phyloP scores from a whole-genome alignment of 2,329 filamentous ascomycete genomes.

The Arachnopeziza araneosa region DNA sequence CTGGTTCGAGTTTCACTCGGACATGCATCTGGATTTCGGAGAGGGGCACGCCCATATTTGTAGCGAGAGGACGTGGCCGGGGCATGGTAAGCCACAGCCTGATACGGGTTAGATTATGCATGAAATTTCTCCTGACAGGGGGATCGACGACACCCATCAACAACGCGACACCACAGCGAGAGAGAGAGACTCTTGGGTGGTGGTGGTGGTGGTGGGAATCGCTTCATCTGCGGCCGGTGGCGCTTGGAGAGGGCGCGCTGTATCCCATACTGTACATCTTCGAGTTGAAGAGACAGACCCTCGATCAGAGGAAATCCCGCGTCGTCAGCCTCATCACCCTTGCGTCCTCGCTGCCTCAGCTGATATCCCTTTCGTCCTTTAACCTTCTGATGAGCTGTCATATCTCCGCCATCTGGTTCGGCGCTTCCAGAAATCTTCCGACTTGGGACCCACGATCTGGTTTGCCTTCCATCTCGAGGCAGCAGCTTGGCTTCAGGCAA shows the following conservation, averaged over 20 bases:
- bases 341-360: no score
- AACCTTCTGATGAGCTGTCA: no score
- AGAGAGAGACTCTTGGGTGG: not conserved
- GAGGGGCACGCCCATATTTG: conserved; percentile 5
- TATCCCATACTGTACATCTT: no score
- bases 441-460: not conserved
- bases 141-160: conserved; percentile 4
- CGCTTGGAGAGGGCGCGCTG: no score
- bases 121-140: conserved; percentile 1
- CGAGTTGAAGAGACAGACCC: no score
- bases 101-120: conserved; percentile 3
- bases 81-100: conserved; percentile 1
- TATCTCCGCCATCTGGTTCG: not conserved
- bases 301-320: no score
- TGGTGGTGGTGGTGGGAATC: no score
- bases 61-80: not conserved
- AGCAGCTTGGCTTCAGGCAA: not conserved
- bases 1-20: not conserved
- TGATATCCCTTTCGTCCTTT: no score
- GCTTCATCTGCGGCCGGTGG: no score
- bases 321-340: no score
- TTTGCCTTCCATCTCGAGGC: not conserved
- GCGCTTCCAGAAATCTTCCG: not conserved
- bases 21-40: not conserved
- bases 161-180: not conserved